phyloP scores from a whole-genome alignment of 1,139 yeast genomes.

The Arxiozyma heterogenica region DNA sequence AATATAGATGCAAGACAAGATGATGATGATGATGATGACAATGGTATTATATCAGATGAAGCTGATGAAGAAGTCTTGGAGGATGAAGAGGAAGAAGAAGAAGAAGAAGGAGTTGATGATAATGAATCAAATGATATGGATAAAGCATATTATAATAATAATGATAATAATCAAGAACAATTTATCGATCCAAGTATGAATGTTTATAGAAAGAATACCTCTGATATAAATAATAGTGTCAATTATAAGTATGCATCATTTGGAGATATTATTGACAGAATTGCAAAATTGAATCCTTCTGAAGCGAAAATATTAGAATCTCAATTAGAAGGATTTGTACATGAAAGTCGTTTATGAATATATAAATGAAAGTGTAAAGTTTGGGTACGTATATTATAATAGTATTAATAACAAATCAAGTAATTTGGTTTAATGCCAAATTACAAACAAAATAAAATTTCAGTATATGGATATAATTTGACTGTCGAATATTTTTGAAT shows the following conservation, averaged over 20 bases:
- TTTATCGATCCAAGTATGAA: not conserved
- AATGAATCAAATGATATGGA: not conserved
- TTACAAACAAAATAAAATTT: too few relatives aligned
- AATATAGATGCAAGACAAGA: conserved; percentile 2
- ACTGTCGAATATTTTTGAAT: not conserved
- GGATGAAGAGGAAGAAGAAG: conserved; percentile 28
- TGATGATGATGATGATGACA: conserved; percentile 29
- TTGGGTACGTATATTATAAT: not conserved
- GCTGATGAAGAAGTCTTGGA: conserved; percentile 28
- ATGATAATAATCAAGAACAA: not conserved
- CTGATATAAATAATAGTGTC: conserved; percentile 9
- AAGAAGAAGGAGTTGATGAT: conserved; percentile 22
- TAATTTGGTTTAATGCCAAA: not conserved
- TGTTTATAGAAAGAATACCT: conserved; percentile 17
- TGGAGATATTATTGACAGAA: conserved; percentile 35
- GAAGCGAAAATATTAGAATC: conserved; percentile 35
- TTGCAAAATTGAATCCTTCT: conserved; percentile 30
- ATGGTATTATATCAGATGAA: conserved; percentile 30
- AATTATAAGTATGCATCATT: conserved; percentile 31
- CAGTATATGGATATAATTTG: too few relatives aligned
- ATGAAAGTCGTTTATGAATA: conserved; percentile 37
- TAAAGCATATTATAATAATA: not conserved
- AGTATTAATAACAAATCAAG: not conserved
- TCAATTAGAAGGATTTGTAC: conserved; percentile 35
- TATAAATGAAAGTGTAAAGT: not conserved